Conservation (phyloP, 192 early-diverging fungal genomes). For the Coemansia sp. region DNA sequence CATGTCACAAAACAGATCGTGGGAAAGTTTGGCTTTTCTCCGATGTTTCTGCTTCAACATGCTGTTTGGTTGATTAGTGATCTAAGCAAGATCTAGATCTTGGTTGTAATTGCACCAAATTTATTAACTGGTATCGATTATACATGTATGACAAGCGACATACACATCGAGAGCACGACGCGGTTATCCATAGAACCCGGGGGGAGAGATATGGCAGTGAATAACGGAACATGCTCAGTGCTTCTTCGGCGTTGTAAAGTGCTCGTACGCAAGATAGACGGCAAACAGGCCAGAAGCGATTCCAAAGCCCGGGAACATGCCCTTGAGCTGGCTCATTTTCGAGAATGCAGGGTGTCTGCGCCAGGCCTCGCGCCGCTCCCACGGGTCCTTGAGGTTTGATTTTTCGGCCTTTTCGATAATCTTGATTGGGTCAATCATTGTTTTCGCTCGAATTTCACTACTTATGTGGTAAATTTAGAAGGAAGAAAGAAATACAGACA, state of each 20-base stretch:
- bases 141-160: too few species aligned
- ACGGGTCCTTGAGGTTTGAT: conserved; percentile 64
- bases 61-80: too few species aligned
- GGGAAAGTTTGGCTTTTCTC: conserved; percentile 19
- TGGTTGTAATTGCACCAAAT: too few species aligned
- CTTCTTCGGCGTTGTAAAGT: conserved; percentile 52
- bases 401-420: conserved; percentile 42
- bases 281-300: conserved; percentile 74
- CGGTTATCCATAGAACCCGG: too few species aligned
- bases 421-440: conserved; percentile 51
- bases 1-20: conserved; percentile 2
- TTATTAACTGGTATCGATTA: too few species aligned
- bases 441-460: not conserved
- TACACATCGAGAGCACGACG: too few species aligned
- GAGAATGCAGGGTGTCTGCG: conserved; percentile 70
- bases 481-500: not conserved
- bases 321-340: conserved; percentile 58
- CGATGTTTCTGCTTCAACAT: too few species aligned
- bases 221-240: too few species aligned
- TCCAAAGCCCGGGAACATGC: conserved; percentile 77
- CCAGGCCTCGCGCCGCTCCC: conserved; percentile 75
- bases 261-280: conserved; percentile 68
- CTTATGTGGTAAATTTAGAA: not conserved
- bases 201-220: too few species aligned
- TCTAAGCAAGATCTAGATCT: too few species aligned